phyloP scores from a whole-genome alignment of 768 basidiomycete genomes.

The Lentinula guzmanii region DNA sequence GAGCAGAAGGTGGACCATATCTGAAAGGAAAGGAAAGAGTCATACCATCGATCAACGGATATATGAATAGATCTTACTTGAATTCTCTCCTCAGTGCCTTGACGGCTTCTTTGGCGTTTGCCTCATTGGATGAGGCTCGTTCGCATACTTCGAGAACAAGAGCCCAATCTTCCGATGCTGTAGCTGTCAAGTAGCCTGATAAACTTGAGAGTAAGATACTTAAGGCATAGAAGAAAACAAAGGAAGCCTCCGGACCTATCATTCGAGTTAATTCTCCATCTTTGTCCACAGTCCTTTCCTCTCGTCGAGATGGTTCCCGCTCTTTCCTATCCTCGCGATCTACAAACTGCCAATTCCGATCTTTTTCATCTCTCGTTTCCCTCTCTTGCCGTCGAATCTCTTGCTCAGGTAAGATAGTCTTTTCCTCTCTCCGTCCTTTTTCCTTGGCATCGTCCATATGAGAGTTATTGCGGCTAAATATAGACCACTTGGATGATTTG shows the following conservation, averaged over 20 bases:
- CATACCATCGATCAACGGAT: neutral
- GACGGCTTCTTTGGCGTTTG: constrained; percentile 77
- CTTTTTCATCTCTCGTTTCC: constrained; percentile 28
- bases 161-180: constrained; percentile 75
- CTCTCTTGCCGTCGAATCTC: constrained; percentile 23
- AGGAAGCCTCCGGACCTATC: constrained; percentile 45
- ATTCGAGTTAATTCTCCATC: constrained; percentile 56
- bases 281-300: constrained; percentile 35
- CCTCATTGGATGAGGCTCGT: constrained; percentile 64
- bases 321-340: constrained; percentile 15
- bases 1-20: constrained; percentile 70
- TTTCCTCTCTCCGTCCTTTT: constrained; percentile 10
- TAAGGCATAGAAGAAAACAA: neutral
- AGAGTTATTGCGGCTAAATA: constrained; percentile 31
- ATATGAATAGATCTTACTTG: constrained; percentile 41
- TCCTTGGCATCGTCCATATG: constrained; percentile 25
- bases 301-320: constrained; percentile 18
- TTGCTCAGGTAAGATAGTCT: constrained; percentile 21
- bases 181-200: constrained; percentile 68
- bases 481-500: constrained; percentile 21
- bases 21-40: constrained; percentile 23
- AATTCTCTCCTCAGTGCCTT: constrained; percentile 80
- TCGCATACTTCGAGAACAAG: constrained; percentile 86
- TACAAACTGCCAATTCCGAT: constrained; percentile 23
- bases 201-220: neutral